Evolutionary conservation across 345 rosid genomes (phyloP), one percentile per base, ranked within the genome.

Genomic region (Dipteronia sinensis): DNA sequence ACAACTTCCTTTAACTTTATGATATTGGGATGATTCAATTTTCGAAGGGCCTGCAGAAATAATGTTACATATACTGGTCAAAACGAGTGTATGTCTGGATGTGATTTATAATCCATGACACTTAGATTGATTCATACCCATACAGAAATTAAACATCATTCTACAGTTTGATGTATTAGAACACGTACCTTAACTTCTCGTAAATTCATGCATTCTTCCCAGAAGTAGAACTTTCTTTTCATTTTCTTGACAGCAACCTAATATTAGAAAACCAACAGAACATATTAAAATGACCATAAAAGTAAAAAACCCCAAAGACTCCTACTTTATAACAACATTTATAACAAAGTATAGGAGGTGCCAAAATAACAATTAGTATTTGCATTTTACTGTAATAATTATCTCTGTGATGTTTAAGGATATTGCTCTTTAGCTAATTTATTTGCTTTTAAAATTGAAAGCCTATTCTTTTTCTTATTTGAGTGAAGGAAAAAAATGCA

Each of bases 211-310:
- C 95, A 95, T 46, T 95, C 98, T 83, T 92, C 98, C 98, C 98
- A 95, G 72, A 84, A 90, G 75, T 89, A 92, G 82, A 93, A 95
- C 71, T 92, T 93, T 74, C 97, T 88, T 87, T 95, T 95, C 98
- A 95, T 95, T 88, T 86, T 93, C 88, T 95, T 95, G 58, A 95
- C 94, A 79, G 98, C 98, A 90, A 95, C 98, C 98, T 94, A 78
- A 58, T 46, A 80, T 64, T 62, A 38, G 53, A 68, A 44, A 65
- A 51, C 13, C 29, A 51, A 47, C 44, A 68, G 66, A 3, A 61
- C 66, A 76, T 49, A 65, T 53, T 53, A 47, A 77, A 58, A 62
- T 19, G 51, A 49, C 69, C 23, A 65, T 55, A 12, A 47, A 27
- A 27, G 27, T 27, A 27, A 0, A 27, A 27, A 34, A 55, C 15